Evolutionary conservation across 2,329 filamentous ascomycete genomes (phyloP), one percentile per base, ranked within the genome.

Genomic region (Zymoseptoria brevis): DNA sequence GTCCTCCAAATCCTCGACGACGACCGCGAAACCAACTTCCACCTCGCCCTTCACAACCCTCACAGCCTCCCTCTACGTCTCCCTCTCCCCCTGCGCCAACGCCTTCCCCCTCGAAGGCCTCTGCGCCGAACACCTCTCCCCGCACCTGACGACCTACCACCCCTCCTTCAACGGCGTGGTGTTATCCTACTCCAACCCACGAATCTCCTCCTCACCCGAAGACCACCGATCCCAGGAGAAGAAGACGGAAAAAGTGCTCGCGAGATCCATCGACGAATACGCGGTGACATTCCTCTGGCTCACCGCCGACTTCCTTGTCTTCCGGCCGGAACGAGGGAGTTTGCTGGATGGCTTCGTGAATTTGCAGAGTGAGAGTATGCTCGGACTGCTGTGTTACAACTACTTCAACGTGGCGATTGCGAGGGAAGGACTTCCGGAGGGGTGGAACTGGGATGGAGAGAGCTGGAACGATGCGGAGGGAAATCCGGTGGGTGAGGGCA

Each of bases 391-490:
- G 9, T 94, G 90, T 73, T 92, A 90, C 76, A 93, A 93, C 73
- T 84, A 90, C 65, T 97, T 97, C 80, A 96, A 94, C 66, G 89
- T 93, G 1, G 90, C 87, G 50, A 89, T 99, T 60, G 88, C 93
- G 68, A 81, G 87, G 21, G 83, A 83, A 61, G 81, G 89, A 41
- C 78, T 99, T 16, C 94, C 94, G 0, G 74, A 77, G 13, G 81
- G 83, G 22, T 99, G 93, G 94, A 84, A 79, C 62, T 97, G 90
- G 48, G 69, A 72, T 30, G 72, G 83, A 51, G 81, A 83, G 22
- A 91, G 83, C 75, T 97, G 90, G 84, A 81, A 87, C 48, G 86
- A 95, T 72, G 85, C 79, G 2, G 76, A 80, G 3, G 90, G 89
- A 1, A 79, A 84, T 41, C 86, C 83, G 65, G 81, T 96, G 58